Evolutionary conservation across 2,329 filamentous ascomycete genomes (phyloP), one percentile per base, ranked within the genome.

Genomic region (Fusarium floridanum): DNA sequence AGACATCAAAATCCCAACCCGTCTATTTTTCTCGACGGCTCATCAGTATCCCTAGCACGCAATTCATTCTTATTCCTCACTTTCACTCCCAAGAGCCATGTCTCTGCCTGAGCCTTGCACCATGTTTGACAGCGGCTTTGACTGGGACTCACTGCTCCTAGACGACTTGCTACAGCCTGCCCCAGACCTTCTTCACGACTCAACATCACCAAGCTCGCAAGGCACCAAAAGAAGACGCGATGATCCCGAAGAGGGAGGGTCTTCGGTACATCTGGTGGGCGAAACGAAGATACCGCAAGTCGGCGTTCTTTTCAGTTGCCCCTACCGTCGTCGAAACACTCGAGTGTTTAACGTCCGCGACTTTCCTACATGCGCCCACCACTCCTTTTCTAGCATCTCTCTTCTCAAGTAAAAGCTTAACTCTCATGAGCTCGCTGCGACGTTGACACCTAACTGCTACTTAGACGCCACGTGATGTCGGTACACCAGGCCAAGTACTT

Each of bases 391-490:
- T 7, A 53, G 17, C 6, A 63, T 63, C 11, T 41, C 43, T 12
- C 61, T 53, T 7, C 10, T 62, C 14, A 62, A 62, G 60, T 62
- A 37, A 36, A 9, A 0, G 6, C 22, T 12, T 1, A 3, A 27
- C 10, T 48, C 5, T 7, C 5, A 39, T 8, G 4, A 2, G 7
- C 2, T 11, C 11, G 11, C 17, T n/a, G 14, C 2, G 22, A 29
- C 8, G 11, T 16, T 9, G 0, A 1, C 5, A 24, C 4, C 37
- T 43, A 3, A 41, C 12, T 22, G 0, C 6, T n/a, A 0, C 17
- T 39, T 24, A 48, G 59, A 17, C 59, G 59, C 4, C 59, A 61
- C 27, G 20, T 61, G 0, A 61, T 2, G 14, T 32, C 39, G 0
- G 6, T 16, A 5, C 59, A 61, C 10, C 8, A 14, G 14, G 29